Conservation (phyloP, 176 grass and related monocot species). For the Aegilops umbellulata region DNA sequence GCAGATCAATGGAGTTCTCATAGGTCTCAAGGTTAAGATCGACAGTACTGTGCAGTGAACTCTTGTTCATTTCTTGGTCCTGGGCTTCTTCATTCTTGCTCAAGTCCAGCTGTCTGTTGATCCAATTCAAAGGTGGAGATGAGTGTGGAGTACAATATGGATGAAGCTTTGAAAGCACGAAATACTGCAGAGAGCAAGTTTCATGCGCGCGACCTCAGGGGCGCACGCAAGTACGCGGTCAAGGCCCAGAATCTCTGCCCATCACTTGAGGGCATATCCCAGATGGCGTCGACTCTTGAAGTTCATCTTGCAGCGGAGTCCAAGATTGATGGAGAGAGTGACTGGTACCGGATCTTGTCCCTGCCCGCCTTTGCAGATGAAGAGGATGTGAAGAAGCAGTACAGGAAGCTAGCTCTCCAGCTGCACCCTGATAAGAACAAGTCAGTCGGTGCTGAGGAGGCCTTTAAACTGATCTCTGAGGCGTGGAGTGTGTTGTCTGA, state of each 20-base stretch:
- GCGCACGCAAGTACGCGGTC: slow-evolving; percentile 70
- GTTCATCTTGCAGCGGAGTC: slow-evolving; percentile 79
- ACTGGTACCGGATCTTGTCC: slow-evolving; percentile 86
- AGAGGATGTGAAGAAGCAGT: slow-evolving; percentile 89
- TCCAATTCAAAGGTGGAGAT: slow-evolving; percentile 34
- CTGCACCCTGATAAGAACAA: slow-evolving; percentile 97
- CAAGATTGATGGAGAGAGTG: slow-evolving; percentile 74
- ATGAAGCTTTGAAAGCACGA: slow-evolving; percentile 75
- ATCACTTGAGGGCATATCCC: slow-evolving; percentile 78
- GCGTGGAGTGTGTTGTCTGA: slow-evolving; percentile 92
- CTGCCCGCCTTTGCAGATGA: slow-evolving; percentile 64
- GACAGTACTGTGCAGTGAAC: not conserved
- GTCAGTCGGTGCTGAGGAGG: slow-evolving; percentile 70
- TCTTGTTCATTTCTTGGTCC: slow-evolving; percentile 17
- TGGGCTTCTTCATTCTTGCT: slow-evolving; percentile 13
- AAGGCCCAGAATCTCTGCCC: slow-evolving; percentile 83
- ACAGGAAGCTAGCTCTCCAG: slow-evolving; percentile 77
- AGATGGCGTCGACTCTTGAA: slow-evolving; percentile 81
- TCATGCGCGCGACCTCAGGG: slow-evolving; percentile 46
- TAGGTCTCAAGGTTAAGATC: not conserved
- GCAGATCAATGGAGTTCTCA: slow-evolving; percentile 12
- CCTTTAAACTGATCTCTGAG: slow-evolving; percentile 89
- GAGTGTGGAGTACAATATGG: slow-evolving; percentile 71
- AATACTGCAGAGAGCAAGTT: slow-evolving; percentile 79
- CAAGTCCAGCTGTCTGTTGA: slow-evolving; percentile 6